Conservation (phyloP, 768 basidiomycete species). For the Phlebiopsis gigantea region DNA sequence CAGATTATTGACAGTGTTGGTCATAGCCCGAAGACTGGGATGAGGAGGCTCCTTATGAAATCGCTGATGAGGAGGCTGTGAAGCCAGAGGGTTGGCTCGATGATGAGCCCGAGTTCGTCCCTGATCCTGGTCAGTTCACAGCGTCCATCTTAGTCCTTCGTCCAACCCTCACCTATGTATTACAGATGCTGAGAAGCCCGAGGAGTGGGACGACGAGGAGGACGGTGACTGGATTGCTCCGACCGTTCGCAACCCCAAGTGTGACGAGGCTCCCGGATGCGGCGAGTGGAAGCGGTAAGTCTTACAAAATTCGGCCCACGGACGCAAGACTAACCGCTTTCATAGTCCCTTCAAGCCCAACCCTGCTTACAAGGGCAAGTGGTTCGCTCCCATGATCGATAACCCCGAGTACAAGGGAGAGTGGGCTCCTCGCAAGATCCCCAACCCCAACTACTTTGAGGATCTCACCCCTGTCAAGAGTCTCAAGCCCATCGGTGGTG, state of each 20-base stretch:
- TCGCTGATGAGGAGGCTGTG: constrained; percentile 77
- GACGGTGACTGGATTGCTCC: constrained; percentile 99
- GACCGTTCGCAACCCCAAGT: constrained; percentile 84
- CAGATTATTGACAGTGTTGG: background rate
- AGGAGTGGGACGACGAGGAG: constrained; percentile 99
- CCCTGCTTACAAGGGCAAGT: constrained; percentile 97
- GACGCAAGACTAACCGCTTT: background rate
- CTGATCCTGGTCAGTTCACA: constrained; percentile 67
- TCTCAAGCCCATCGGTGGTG: constrained; percentile 87
- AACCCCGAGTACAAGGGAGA: constrained; percentile 97
- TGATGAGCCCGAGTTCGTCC: constrained; percentile 70
- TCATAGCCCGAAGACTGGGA: constrained; percentile 92
- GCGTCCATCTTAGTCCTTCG: background rate
- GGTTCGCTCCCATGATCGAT: constrained; percentile 91
- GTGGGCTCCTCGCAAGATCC: constrained; percentile 88
- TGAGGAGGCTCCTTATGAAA: constrained; percentile 91
- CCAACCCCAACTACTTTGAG: constrained; percentile 90
- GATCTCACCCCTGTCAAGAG: constrained; percentile 77
- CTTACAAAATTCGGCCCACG: constrained; percentile 21
- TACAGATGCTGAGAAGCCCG: constrained; percentile 84
- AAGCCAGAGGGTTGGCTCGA: constrained; percentile 98
- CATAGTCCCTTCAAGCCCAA: constrained; percentile 71
- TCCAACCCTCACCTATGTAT: background rate
- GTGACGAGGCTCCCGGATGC: constrained; percentile 86
- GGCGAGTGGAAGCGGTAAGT: constrained; percentile 80